Percentiles rank a stretch among this genome's conserved stretches.
Conservation (phyloP, 148 eudicot species). For the Arctostaphylos glauca region DNA sequence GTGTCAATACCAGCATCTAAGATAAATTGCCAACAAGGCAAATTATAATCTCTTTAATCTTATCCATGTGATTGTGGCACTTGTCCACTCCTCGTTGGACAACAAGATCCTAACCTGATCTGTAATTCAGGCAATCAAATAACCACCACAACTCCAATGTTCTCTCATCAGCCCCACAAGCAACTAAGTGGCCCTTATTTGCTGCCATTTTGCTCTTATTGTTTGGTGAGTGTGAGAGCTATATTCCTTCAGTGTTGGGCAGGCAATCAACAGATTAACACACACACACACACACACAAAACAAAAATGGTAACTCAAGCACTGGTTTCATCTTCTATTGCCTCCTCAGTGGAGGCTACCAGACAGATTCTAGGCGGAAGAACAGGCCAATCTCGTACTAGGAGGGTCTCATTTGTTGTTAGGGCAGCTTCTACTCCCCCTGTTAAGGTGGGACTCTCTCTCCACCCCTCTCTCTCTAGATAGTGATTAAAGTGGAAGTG, state of each 20-base stretch:
- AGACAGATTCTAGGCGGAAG: slow-evolving; percentile 64
- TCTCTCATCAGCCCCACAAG: slow-evolving; percentile 27
- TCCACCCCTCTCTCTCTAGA: neutral
- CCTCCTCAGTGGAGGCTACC: slow-evolving; percentile 66
- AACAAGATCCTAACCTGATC: slow-evolving; percentile 46
- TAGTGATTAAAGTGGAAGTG: neutral
- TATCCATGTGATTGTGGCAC: slow-evolving; percentile 52
- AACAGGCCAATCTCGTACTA: slow-evolving; percentile 34
- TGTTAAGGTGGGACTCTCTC: slow-evolving; percentile 61
- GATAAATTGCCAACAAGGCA: slow-evolving; percentile 8
- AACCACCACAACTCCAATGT: slow-evolving; percentile 40
- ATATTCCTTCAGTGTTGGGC: neutral
- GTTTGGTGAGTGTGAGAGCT: neutral
- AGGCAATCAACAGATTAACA: neutral
- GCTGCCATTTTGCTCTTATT: slow-evolving; percentile 24
- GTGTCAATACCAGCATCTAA: neutral
- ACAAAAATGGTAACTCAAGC: slow-evolving; percentile 82
- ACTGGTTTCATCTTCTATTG: slow-evolving; percentile 72
- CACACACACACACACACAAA: too few species aligned
- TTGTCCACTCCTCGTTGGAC: slow-evolving; percentile 47
- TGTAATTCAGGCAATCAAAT: slow-evolving; percentile 31
- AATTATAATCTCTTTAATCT: slow-evolving; percentile 29
- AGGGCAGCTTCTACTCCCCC: slow-evolving; percentile 88
- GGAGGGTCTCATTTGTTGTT: slow-evolving; percentile 70
- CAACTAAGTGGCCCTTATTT: slow-evolving; percentile 24